A percentile compares a stretch with the other conserved stretches of the same genome.
phyloP scores from a whole-genome alignment of 257 asterid genomes.

The Echites panduratus region DNA sequence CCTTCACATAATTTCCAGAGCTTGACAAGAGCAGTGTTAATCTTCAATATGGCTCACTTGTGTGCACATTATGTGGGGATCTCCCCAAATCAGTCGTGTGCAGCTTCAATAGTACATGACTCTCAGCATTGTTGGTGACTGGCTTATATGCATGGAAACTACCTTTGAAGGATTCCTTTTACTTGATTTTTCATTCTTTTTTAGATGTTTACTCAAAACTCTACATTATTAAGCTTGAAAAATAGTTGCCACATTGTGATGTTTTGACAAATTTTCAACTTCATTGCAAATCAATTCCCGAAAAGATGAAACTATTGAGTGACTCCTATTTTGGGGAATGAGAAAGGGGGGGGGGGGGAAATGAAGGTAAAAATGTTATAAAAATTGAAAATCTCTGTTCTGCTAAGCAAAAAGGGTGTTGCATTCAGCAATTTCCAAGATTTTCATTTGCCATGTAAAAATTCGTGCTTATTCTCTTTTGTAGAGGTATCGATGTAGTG shows the following conservation, averaged over 20 bases:
- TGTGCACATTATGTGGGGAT: not conserved
- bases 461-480: conserved; percentile 7
- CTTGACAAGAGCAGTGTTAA: not conserved
- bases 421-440: not conserved
- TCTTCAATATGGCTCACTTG: not conserved
- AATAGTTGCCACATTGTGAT: not conserved
- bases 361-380: not conserved
- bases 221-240: not conserved
- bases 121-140: not conserved
- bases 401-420: not conserved
- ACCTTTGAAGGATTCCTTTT: not conserved
- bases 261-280: not conserved
- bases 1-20: not conserved
- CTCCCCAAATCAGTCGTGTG: not conserved
- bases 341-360: not conserved
- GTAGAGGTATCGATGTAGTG: conserved; percentile 93
- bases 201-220: not conserved
- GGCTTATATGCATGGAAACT: not conserved
- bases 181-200: not conserved
- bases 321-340: not conserved
- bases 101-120: not conserved
- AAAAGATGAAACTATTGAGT: not conserved
- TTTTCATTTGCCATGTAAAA: not conserved
- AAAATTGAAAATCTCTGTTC: no score
- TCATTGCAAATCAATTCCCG: not conserved